A percentile compares a stretch with the other conserved stretches of the same genome.
These are phyloP conservation scores for Actinomortierella ambigua DNA, from an alignment of 371 early-diverging fungal species.

Conservation along the genomic window DNA sequence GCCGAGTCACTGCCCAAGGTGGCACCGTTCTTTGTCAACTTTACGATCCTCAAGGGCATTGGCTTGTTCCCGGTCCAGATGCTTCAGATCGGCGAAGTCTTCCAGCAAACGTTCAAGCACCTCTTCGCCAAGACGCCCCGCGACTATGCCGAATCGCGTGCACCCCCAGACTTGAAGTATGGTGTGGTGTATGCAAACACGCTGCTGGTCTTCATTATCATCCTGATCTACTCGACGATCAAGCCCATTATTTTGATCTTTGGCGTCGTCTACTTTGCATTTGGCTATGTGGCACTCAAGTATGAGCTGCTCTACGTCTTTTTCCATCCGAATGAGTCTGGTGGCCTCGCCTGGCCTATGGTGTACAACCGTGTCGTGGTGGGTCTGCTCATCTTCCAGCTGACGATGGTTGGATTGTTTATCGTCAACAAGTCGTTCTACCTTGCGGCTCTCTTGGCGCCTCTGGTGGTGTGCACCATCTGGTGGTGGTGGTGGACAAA, in stretches of 20 bases:
- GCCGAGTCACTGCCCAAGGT: slow-evolving; percentile 57
- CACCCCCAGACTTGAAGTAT: slow-evolving; percentile 49
- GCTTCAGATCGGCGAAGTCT: slow-evolving; percentile 65
- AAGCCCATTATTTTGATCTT: slow-evolving; percentile 86
- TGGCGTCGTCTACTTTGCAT: slow-evolving; percentile 74
- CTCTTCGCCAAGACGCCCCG: slow-evolving; percentile 73
- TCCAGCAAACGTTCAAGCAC: slow-evolving; percentile 49
- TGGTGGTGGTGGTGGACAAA: slow-evolving; percentile 63
- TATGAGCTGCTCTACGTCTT: slow-evolving; percentile 86
- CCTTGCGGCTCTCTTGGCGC: slow-evolving; percentile 51
- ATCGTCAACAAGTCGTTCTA: slow-evolving; percentile 64
- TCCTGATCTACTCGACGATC: slow-evolving; percentile 86
- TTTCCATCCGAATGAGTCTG: slow-evolving; percentile 82
- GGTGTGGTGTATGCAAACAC: slow-evolving; percentile 69
- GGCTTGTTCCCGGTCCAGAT: slow-evolving; percentile 69
- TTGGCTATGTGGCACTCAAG: slow-evolving; percentile 79
- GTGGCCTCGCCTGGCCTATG: slow-evolving; percentile 77
- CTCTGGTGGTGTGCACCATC: slow-evolving; percentile 57
- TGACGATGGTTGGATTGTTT: slow-evolving; percentile 80
- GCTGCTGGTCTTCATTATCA: slow-evolving; percentile 81
- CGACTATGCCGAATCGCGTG: slow-evolving; percentile 59
- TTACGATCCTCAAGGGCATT: slow-evolving; percentile 69
- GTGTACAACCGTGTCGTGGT: slow-evolving; percentile 79
- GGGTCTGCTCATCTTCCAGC: slow-evolving; percentile 84
- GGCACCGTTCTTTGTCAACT: slow-evolving; percentile 81